Evolutionary conservation across 306 rosid species (phyloP).

Genomic region (apple (Malus domestica)): DNA sequence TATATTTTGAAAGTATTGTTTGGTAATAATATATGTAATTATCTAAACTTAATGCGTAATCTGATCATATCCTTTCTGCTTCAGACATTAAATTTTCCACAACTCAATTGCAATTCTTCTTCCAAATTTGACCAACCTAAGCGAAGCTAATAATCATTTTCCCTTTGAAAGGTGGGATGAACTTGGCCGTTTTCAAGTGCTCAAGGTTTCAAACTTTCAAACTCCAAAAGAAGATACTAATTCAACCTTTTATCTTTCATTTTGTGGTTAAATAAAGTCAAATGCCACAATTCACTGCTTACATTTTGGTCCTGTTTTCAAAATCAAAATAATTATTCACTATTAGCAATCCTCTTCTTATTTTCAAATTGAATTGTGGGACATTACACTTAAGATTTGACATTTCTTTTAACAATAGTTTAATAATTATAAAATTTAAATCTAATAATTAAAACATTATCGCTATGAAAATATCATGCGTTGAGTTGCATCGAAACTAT

Average conservation of each 20-base stretch:
- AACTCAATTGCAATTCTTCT: conserved; percentile 12
- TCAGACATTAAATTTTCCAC: background rate
- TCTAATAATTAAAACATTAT: too few species aligned
- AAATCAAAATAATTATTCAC: too few species aligned
- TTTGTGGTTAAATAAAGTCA: background rate
- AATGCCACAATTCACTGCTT: too few species aligned
- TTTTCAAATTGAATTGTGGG: too few species aligned
- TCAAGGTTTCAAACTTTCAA: background rate
- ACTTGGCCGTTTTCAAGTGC: background rate
- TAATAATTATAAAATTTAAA: too few species aligned
- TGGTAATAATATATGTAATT: background rate
- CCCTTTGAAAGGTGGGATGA: background rate
- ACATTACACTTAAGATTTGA: too few species aligned
- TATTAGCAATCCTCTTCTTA: too few species aligned
- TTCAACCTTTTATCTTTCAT: background rate
- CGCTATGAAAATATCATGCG: too few species aligned
- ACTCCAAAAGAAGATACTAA: background rate
- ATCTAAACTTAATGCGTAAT: background rate
- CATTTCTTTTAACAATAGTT: too few species aligned
- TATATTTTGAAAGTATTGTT: background rate
- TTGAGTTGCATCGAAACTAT: too few species aligned
- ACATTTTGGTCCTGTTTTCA: background rate
- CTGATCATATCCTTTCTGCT: background rate
- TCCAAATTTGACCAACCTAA: background rate
- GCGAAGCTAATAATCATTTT: background rate